These are phyloP conservation scores for Heliamphora ciliata DNA, from an alignment of 179 eudicot species.

Conservation along the genomic window DNA sequence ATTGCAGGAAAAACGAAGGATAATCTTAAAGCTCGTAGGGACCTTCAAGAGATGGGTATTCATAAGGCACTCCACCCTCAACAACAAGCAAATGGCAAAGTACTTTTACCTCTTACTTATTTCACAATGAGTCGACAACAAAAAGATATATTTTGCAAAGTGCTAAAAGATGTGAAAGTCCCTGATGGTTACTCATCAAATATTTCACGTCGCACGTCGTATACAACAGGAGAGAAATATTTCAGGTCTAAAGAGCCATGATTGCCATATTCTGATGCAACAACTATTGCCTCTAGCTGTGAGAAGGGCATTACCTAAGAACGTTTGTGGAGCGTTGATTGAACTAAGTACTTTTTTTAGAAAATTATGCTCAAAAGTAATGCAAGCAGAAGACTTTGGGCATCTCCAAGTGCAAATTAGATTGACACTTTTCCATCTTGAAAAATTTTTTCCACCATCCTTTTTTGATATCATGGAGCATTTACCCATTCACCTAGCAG, in stretches of 20 bases:
- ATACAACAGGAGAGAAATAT: background rate
- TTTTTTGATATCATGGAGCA: too few species aligned
- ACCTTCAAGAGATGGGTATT: conserved; percentile 8
- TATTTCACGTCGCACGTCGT: background rate
- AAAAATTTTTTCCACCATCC: too few species aligned
- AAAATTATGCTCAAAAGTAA: too few species aligned
- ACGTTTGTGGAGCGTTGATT: too few species aligned
- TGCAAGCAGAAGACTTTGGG: too few species aligned
- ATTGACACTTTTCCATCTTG: too few species aligned
- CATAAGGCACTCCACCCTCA: background rate
- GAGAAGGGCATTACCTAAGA: background rate
- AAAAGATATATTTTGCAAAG: background rate
- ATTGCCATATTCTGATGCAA: background rate
- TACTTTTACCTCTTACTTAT: background rate
- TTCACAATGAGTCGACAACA: background rate
- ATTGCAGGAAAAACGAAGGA: background rate
- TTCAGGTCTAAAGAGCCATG: background rate
- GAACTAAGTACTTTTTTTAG: too few species aligned
- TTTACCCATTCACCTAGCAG: too few species aligned
- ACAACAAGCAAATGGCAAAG: background rate
- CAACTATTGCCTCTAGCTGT: background rate
- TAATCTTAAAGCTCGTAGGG: background rate
- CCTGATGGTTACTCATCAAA: background rate
- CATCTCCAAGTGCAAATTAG: too few species aligned
- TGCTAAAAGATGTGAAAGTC: background rate